A percentile compares a stretch with the other conserved stretches of the same genome.
Evolutionary conservation across 2,329 filamentous ascomycete species (phyloP).

Genomic region (Dactylellina cionopaga): DNA sequence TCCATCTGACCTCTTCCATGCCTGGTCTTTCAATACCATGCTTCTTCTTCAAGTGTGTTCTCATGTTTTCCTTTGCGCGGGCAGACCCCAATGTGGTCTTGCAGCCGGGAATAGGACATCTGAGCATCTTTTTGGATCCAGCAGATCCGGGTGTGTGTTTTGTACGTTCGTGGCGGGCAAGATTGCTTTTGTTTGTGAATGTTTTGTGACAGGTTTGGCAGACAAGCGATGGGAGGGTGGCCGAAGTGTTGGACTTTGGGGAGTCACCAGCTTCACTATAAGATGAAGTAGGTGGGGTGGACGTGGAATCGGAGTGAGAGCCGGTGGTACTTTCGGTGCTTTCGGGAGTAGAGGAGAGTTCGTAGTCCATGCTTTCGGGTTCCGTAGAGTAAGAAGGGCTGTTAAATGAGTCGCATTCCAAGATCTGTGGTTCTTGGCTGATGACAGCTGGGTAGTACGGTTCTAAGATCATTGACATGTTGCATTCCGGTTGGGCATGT

Average conservation of each 20-base stretch:
- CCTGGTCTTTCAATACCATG: slow-evolving; percentile 44
- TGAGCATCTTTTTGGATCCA: slow-evolving; percentile 28
- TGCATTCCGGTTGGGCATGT: not conserved
- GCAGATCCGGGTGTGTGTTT: slow-evolving; percentile 27
- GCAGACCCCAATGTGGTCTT: slow-evolving; percentile 42
- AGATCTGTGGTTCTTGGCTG: not conserved
- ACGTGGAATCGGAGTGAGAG: slow-evolving; percentile 11
- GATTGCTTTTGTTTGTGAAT: slow-evolving; percentile 50
- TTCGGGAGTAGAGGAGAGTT: slow-evolving; percentile 29
- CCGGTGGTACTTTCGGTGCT: slow-evolving; percentile 15
- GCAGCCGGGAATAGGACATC: slow-evolving; percentile 42
- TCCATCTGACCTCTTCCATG: slow-evolving; percentile 48
- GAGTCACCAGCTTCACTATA: slow-evolving; percentile 44
- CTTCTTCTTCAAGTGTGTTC: slow-evolving; percentile 48
- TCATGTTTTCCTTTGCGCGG: slow-evolving; percentile 47
- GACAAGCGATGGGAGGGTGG: slow-evolving; percentile 26
- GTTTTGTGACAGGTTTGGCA: slow-evolving; percentile 40
- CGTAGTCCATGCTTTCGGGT: slow-evolving; percentile 34
- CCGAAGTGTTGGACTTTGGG: slow-evolving; percentile 26
- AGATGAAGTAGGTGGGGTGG: slow-evolving; percentile 21
- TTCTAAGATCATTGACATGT: slow-evolving; percentile 12
- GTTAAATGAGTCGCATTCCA: too few relatives aligned
- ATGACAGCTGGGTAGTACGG: slow-evolving; percentile 19
- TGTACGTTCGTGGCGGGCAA: slow-evolving; percentile 43
- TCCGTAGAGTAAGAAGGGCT: slow-evolving; percentile 14